These are phyloP conservation scores for Beauveria scarabaeidicola DNA, from an alignment of 2,329 filamentous ascomycete species.

Conservation along the genomic window DNA sequence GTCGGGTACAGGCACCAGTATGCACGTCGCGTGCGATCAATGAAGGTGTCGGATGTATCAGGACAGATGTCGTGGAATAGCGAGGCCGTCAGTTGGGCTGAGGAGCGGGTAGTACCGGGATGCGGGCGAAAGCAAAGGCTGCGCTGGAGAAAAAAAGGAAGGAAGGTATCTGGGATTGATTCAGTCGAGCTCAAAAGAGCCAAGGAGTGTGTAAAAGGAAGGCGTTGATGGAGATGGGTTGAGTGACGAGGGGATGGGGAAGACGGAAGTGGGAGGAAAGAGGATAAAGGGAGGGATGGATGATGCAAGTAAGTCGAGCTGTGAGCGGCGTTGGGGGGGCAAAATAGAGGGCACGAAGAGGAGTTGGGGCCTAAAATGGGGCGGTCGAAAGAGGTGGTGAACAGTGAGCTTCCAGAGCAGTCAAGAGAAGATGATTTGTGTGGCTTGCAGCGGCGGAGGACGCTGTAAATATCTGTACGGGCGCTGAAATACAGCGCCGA, in stretches of 20 bases:
- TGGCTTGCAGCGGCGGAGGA: no score
- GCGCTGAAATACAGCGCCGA: no score
- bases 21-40: slow-evolving; percentile 37
- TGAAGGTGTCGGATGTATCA: slow-evolving; percentile 14
- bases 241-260: background rate
- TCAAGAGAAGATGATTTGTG: background rate
- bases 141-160: slow-evolving; percentile 19
- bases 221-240: slow-evolving; percentile 19
- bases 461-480: no score
- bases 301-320: slow-evolving; percentile 7
- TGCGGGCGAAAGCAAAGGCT: slow-evolving; percentile 1
- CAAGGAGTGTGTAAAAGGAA: slow-evolving; percentile 31
- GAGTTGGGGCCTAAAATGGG: background rate
- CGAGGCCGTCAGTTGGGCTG: slow-evolving; percentile 2
- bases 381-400: background rate
- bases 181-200: slow-evolving; percentile 22
- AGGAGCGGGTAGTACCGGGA: background rate
- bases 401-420: background rate
- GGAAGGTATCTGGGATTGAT: slow-evolving; percentile 26
- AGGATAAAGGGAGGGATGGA: slow-evolving; percentile 8
- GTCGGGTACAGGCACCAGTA: slow-evolving; percentile 30
- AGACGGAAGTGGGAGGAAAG: background rate
- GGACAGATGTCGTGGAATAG: slow-evolving; percentile 9
- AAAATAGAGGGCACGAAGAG: background rate
- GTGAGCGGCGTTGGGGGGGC: background rate